Evolutionary conservation across 371 early-diverging fungal species (phyloP).

Genomic region (Smittium mucronatum): DNA sequence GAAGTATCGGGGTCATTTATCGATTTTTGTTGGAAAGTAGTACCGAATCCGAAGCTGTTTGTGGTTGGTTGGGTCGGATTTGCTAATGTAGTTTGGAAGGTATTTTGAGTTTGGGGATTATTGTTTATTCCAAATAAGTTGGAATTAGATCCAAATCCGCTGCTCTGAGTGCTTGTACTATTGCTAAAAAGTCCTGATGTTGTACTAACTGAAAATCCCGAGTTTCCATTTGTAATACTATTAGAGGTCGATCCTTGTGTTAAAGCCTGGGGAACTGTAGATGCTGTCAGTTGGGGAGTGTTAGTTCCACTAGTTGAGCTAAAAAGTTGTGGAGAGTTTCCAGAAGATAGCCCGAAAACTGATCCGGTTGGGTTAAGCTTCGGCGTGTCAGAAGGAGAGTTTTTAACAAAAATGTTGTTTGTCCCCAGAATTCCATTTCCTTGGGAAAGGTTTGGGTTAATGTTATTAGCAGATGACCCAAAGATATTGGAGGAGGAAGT

Average conservation of each 20-base stretch:
- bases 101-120: background rate
- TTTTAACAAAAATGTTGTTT: no score
- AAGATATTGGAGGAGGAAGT: no score
- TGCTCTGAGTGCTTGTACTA: background rate
- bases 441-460: no score
- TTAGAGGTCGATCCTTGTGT: background rate
- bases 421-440: no score
- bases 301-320: background rate
- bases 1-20: no score
- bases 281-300: background rate
- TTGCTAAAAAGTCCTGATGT: background rate
- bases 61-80: background rate
- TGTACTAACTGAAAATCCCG: background rate
- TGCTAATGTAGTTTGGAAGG: background rate
- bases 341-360: background rate
- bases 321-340: background rate
- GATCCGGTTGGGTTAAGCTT: background rate
- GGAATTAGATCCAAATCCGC: background rate
- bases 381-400: no score
- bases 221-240: background rate
- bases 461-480: no score
- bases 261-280: background rate
- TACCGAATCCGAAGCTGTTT: background rate
- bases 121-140: background rate
- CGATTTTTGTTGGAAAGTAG: no score